These are phyloP conservation scores for Candida dajiaensis DNA, from an alignment of 805 yeast species.

Conservation along the genomic window DNA sequence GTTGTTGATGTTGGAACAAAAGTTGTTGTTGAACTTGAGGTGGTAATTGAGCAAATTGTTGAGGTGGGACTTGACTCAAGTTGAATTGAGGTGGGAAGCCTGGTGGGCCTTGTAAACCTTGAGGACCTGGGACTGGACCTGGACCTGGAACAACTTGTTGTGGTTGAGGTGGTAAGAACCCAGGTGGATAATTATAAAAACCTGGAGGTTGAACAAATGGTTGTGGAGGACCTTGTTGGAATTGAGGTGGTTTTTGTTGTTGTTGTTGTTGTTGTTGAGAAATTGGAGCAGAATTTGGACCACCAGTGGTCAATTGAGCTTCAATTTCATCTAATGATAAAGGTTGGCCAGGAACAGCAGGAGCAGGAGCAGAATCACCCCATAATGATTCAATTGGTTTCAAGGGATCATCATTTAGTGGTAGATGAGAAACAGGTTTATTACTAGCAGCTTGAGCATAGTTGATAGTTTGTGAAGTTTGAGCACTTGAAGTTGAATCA, in stretches of 20 bases:
- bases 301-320: conserved; percentile 40
- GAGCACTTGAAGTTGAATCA: conserved; percentile 1
- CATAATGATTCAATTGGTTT: conserved; percentile 72
- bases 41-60: conserved; percentile 22
- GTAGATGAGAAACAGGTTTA: conserved; percentile 10
- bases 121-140: conserved; percentile 5
- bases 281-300: conserved; percentile 8
- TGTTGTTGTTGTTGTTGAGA: conserved; percentile 11
- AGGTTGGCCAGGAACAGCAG: conserved; percentile 27
- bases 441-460: conserved; percentile 38
- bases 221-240: conserved; percentile 24
- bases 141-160: conserved; percentile 4
- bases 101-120: conserved; percentile 4
- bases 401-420: conserved; percentile 34
- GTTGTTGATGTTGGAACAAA: conserved; percentile 22
- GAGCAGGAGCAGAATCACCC: conserved; percentile 31
- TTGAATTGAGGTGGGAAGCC: conserved; percentile 20
- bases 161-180: conserved; percentile 24
- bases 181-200: conserved; percentile 24
- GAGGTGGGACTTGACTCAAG: conserved; percentile 20
- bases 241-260: conserved; percentile 6
- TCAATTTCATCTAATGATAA: conserved; percentile 81
- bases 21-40: conserved; percentile 26
- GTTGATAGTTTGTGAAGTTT: conserved; percentile 28
- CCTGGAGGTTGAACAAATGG: conserved; percentile 19